Base-by-base conservation (phyloP, 1,139 yeast species). In the Geotrichum histeridarum region DNA sequence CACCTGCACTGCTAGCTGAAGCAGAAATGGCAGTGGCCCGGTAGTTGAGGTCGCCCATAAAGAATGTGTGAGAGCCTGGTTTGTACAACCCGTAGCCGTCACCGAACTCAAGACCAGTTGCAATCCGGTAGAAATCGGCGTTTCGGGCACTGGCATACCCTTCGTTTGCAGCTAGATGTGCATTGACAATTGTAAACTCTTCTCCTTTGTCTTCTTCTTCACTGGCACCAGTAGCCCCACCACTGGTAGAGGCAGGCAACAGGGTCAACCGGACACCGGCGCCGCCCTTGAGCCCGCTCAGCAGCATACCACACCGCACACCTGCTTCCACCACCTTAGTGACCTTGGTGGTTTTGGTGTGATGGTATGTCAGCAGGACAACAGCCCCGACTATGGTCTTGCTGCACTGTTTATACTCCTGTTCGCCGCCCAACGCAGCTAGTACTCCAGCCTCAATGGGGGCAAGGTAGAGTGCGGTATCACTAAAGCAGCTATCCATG, bases 1-100 rank as follows among this genome's bases (percentile, higher is more conserved):
- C 36, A 38, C 33, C 22, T 37, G 46, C 43, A n/a, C n/a, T n/a
- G 37, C 11, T 35, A 15, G 27, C 17, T 30, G 30, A 27, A 53
- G 22, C 50, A 31, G 15, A 38, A 8, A 27, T 35, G 32, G 51
- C 50, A 2, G 75, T 69, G 2, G 83, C 78, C 51, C 97, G 75
- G 68, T 86, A 90, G 67, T 90, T 90, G 62, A 90, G 73, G 67
- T 90, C 97, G 0, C 97, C 97, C 76, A 87, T 70, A 55, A 89
- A 70, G 63, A 89, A 85, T 9, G 83, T 70, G 65, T 86, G 95
- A 6, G 77, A 64, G 0, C 71, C 65, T 0, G 83, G 84, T 63
- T 77, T 80, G 55, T 81, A 71, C n/a, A 78, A 73, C 45, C 80
- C 81, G 68, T 65, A 75, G 1, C 82, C 85, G 64, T 83, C 89